phyloP scores from a whole-genome alignment of 257 asterid genomes.

The Solanum sitiens region DNA sequence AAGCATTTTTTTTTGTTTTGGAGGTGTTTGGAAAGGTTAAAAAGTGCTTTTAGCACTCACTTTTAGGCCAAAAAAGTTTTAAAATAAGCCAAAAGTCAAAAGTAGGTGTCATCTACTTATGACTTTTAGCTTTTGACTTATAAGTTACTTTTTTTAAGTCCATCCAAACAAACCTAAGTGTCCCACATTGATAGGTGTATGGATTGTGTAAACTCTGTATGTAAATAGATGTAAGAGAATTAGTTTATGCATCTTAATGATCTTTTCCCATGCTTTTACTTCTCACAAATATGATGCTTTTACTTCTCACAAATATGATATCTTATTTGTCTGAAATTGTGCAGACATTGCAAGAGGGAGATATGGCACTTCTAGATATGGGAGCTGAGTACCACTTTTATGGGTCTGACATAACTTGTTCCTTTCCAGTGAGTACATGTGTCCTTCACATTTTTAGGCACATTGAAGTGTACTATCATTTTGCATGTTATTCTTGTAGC shows the following conservation, averaged over 20 bases:
- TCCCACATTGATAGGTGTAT: background rate
- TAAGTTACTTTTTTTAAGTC: too few species aligned
- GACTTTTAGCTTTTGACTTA: too few species aligned
- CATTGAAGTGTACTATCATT: background rate
- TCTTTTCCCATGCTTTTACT: background rate
- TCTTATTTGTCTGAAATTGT: background rate
- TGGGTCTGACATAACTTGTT: slow-evolving; percentile 96
- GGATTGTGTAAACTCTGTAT: background rate
- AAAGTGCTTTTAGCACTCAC: too few species aligned
- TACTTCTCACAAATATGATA: background rate
- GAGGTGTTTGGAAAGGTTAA: background rate
- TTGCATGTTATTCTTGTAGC: background rate
- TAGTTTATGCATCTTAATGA: background rate
- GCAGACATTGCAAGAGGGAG: slow-evolving; percentile 78
- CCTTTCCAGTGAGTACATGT: slow-evolving; percentile 66
- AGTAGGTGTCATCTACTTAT: background rate
- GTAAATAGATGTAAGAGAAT: background rate
- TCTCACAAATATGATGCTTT: background rate
- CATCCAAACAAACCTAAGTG: background rate
- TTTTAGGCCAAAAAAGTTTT: too few species aligned
- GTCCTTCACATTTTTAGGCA: background rate
- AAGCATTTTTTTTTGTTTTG: background rate
- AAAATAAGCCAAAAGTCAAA: too few species aligned
- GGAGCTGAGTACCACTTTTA: slow-evolving; percentile 96
- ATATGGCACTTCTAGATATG: slow-evolving; percentile 94